A percentile compares a stretch with the other conserved stretches of the same genome.
Conservation (phyloP, 2,329 filamentous ascomycete species). For the Amphichorda felina region DNA sequence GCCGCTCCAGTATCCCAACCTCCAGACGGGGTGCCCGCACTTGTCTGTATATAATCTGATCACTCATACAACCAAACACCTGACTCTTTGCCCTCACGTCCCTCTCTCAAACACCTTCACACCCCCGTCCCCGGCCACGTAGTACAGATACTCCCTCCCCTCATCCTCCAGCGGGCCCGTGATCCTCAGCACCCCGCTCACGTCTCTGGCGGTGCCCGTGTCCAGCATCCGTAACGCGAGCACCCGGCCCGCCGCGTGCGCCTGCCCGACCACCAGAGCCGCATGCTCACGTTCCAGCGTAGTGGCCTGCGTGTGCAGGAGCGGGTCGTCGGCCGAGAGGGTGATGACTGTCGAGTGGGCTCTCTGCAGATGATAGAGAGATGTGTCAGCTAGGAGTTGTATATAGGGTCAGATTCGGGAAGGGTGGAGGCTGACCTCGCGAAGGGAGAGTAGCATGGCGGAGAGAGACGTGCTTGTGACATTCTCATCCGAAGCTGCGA, state of each 20-base stretch:
- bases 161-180: constrained; percentile 43
- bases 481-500: constrained; percentile 42
- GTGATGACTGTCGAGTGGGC: constrained; percentile 57
- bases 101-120: constrained; percentile 81
- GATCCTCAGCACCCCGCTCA: constrained; percentile 76
- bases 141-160: constrained; percentile 77
- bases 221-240: constrained; percentile 67
- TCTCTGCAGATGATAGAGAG: constrained; percentile 33
- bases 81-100: no score
- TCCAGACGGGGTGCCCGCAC: no score
- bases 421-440: constrained; percentile 41
- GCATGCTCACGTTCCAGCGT: constrained; percentile 60
- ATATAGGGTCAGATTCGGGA: no score
- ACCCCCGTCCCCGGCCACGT: constrained; percentile 65
- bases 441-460: constrained; percentile 44
- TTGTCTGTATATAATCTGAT: no score
- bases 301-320: constrained; percentile 50
- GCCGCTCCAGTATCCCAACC: no score
- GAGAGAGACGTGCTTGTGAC: constrained; percentile 33
- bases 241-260: constrained; percentile 64
- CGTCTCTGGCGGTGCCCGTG: constrained; percentile 79
- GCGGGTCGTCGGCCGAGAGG: constrained; percentile 60
- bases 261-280: constrained; percentile 56
- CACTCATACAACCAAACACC: no score
- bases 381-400: background rate